Base-by-base conservation (phyloP, 179 eudicot species). In the Spinacia oleracea region DNA sequence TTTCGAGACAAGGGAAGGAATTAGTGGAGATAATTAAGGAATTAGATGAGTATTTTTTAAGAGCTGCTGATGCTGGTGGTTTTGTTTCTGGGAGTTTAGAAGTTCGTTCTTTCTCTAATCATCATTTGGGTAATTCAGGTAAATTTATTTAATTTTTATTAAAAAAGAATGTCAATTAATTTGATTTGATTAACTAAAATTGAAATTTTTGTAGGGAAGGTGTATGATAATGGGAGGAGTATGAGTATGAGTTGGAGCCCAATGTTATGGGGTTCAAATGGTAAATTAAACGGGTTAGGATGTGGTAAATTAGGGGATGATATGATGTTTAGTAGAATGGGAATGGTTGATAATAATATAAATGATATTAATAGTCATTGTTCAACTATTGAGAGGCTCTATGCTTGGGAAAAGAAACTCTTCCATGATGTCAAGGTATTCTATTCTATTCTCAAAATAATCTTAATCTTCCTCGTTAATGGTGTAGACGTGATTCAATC, bases 331-430 rank as follows among this genome's bases (percentile, higher is more conserved):
- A 73, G 77, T 35, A 67, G 50, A 71, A 66, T 78, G 51, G 90
- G 81, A 45, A 74, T 71, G 29, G 12, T 68, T 34, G 55, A 67
- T 63, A 35, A 76, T 73, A 79, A 77, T 83, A 74, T n/a, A n/a
- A n/a, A n/a, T n/a, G n/a, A 16, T 8, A 67, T 77, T 42, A 77
- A 58, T 73, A 76, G 89, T 76, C 98, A 96, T 79, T 82, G 91
- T 71, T 90, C 94, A 43, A 93, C 99, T 20, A 83, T 93, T 15
- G 99, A 96, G 83, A 96, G 94, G 81, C 84, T 96, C 46, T 88
- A 91, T 86, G 97, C 94, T 64, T 93, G 99, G 99, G 99, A 96
- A 86, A 96, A 93, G 90, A 96, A 92, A 74, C 88, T 96, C 42
- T 96, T 88, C 73, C 80, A 76, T 75, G 98, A 96, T 79, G 97